phyloP scores from a whole-genome alignment of 805 yeast species.

The Candida cerambycidarum region DNA sequence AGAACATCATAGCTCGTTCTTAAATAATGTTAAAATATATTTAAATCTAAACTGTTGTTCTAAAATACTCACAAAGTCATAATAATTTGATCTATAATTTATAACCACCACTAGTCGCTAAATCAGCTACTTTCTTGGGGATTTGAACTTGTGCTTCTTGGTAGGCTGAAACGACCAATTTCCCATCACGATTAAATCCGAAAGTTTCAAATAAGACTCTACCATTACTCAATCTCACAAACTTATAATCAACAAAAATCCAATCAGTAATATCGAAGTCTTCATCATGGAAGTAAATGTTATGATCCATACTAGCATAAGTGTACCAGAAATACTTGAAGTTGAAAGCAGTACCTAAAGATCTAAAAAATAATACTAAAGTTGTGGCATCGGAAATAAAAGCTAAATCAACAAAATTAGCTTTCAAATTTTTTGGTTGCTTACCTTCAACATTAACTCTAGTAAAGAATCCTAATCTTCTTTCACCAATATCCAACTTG shows the following conservation, averaged over 20 bases:
- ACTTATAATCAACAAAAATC: slow-evolving; percentile 36
- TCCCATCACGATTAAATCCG: slow-evolving; percentile 29
- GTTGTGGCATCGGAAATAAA: slow-evolving; percentile 30
- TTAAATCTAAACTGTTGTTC: not conserved
- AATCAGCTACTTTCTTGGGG: slow-evolving; percentile 16
- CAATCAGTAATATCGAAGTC: slow-evolving; percentile 37
- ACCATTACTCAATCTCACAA: slow-evolving; percentile 32
- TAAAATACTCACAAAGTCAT: not conserved
- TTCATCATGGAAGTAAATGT: slow-evolving; percentile 34
- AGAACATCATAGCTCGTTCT: no score
- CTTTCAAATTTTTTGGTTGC: slow-evolving; percentile 23
- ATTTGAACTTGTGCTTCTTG: slow-evolving; percentile 32
- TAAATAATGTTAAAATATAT: not conserved
- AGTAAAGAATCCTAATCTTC: slow-evolving; percentile 32
- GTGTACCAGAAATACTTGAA: slow-evolving; percentile 25
- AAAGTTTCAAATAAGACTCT: slow-evolving; percentile 29
- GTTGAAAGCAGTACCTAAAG: slow-evolving; percentile 24
- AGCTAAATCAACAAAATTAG: slow-evolving; percentile 14
- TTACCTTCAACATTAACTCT: slow-evolving; percentile 26
- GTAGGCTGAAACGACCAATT: slow-evolving; percentile 29
- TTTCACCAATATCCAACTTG: slow-evolving; percentile 20
- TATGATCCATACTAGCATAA: slow-evolving; percentile 40
- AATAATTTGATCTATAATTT: slow-evolving; percentile 4
- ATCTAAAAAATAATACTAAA: slow-evolving; percentile 28
- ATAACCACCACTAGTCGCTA: slow-evolving; percentile 14